Base-by-base conservation (phyloP, 2,329 filamentous ascomycete species). In the Fusarium fracticaudum region DNA sequence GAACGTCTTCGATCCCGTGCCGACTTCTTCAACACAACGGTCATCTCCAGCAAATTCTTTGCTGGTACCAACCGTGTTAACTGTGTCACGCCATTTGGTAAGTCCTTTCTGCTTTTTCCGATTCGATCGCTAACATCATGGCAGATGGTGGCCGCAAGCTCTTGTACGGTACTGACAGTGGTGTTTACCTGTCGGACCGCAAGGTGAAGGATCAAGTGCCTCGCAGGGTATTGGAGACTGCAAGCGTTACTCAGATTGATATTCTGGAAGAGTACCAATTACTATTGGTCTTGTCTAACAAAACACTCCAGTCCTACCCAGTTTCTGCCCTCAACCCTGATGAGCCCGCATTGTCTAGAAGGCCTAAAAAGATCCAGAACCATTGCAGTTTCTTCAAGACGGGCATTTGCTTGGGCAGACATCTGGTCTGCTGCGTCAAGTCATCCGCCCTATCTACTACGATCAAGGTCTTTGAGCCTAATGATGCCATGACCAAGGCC, bases 311-410 rank as follows among this genome's bases (percentile, higher is more conserved):
- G 77, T 98, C 96, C 13, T 98, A 96, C 84, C 91, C 94, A 4
- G 87, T 98, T 60, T 92, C 96, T 71, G 95, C 94, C 20, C 87
- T 99, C 64, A 96, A 98, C 78, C 90, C 93, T 6, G 93, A 93
- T 72, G 95, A 98, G 79, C 92, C 92, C 59, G 89, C 94, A 40
- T 86, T 95, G 64, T 91, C 91, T 22, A 98, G 96, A 82, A 91
- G 95, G 47, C 94, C 95, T 14, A 96, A 96, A 86, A 98, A 98
- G 87, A 98, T 99, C 73, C 93, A 95, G 83, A 97, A 94, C 78
- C 95, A 98, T 84, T 97, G 96, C 83, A 98, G 96, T 83, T 99
- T 98, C 86, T 99, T 99, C 91, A 98, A 97, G 84, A 93, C 95
- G 24, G 96, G 96, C 44, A 97, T 98, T 79, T 98, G 96, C 80